phyloP scores from a whole-genome alignment of 2,329 filamentous ascomycete species.

The Alternaria postmessia region DNA sequence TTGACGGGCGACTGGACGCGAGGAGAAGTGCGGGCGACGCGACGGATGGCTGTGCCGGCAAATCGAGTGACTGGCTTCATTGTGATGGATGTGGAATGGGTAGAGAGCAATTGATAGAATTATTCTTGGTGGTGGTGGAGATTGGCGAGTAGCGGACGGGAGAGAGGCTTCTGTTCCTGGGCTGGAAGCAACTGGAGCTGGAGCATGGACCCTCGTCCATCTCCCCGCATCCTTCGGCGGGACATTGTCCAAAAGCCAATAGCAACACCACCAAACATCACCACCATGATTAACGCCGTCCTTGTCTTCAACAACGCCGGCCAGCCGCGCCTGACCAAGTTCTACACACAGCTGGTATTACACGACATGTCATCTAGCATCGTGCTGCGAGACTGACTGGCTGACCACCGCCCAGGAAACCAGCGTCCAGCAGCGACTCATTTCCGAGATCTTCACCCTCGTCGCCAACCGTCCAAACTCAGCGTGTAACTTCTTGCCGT shows the following conservation, averaged over 20 bases:
- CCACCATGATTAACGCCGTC: slow-evolving; percentile 93
- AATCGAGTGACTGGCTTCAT: slow-evolving; percentile 39
- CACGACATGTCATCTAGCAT: slow-evolving; percentile 24
- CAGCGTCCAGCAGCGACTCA: slow-evolving; percentile 93
- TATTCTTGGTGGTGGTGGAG: not conserved
- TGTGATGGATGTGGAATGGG: slow-evolving; percentile 5
- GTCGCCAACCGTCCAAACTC: slow-evolving; percentile 91
- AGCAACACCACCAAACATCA: not conserved
- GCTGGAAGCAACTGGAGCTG: slow-evolving; percentile 6
- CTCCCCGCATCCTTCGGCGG: slow-evolving; percentile 14
- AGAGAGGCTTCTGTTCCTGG: slow-evolving; percentile 3
- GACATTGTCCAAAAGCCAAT: not conserved
- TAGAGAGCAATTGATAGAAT: not conserved
- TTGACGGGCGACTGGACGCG: slow-evolving; percentile 32
- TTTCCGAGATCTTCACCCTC: slow-evolving; percentile 95
- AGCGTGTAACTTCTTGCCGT: slow-evolving; percentile 95
- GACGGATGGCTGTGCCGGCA: slow-evolving; percentile 31
- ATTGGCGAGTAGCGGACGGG: not conserved
- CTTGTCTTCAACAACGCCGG: slow-evolving; percentile 99
- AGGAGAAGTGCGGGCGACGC: slow-evolving; percentile 29
- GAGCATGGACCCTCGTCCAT: slow-evolving; percentile 12
- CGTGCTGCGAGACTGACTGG: slow-evolving; percentile 4
- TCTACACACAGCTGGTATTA: slow-evolving; percentile 93
- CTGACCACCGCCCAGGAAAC: slow-evolving; percentile 73
- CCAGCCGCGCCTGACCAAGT: slow-evolving; percentile 95